phyloP scores from a whole-genome alignment of 192 early-diverging fungal genomes.

The Coemansia sp. region DNA sequence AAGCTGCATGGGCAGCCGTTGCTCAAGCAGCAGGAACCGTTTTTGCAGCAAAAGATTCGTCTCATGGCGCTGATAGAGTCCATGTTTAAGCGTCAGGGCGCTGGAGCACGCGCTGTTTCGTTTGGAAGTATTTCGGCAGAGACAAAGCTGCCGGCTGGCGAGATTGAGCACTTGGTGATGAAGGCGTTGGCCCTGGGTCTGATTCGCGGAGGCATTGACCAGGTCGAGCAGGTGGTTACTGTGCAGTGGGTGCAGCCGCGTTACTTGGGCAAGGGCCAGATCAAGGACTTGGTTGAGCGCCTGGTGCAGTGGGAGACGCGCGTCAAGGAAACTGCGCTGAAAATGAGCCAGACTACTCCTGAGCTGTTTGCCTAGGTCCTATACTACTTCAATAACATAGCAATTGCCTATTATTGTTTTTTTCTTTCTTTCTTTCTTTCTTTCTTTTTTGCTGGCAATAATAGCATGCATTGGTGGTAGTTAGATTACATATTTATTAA shows the following conservation, averaged over 20 bases:
- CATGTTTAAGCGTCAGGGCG: conserved; percentile 78
- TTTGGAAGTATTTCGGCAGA: conserved; percentile 85
- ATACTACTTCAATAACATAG: too few relatives aligned
- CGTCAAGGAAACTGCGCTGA: conserved; percentile 62
- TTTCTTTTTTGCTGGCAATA: neutral
- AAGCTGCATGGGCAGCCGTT: conserved; percentile 81
- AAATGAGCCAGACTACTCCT: conserved; percentile 44
- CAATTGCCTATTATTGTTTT: too few relatives aligned
- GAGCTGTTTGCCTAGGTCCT: conserved; percentile 41
- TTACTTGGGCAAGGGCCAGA: conserved; percentile 89
- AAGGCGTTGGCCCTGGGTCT: conserved; percentile 93
- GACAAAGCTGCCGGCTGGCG: conserved; percentile 58
- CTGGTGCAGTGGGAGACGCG: conserved; percentile 86
- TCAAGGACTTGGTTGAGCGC: conserved; percentile 78
- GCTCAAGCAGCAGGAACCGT: conserved; percentile 71
- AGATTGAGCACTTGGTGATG: conserved; percentile 98
- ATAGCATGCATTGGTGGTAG: too few relatives aligned
- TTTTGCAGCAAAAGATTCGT: conserved; percentile 94
- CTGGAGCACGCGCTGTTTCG: conserved; percentile 71
- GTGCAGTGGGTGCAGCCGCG: conserved; percentile 99
- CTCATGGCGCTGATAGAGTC: conserved; percentile 96
- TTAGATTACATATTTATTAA: conserved; percentile 13
- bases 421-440: neutral
- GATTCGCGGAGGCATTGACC: conserved; percentile 94
- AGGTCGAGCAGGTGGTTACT: conserved; percentile 86